These are phyloP conservation scores for Sugiyamaella novakii DNA, from an alignment of 1,139 yeast genomes.

Conservation along the genomic window DNA sequence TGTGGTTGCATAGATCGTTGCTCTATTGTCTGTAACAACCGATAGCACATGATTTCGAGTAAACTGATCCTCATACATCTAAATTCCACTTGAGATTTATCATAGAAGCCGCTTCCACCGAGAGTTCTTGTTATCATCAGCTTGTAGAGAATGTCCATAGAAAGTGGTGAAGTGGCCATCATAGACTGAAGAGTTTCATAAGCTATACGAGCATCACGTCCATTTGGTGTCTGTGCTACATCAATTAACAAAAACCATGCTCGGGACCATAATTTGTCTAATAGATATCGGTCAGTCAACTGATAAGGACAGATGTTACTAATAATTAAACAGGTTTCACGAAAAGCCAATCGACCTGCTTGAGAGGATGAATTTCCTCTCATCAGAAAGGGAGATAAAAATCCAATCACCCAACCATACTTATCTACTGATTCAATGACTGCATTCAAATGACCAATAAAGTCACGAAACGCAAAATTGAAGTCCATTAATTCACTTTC, in stretches of 20 bases:
- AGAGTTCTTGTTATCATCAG: slow-evolving; percentile 27
- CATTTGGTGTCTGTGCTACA: slow-evolving; percentile 23
- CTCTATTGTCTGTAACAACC: slow-evolving; percentile 16
- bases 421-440: slow-evolving; percentile 29
- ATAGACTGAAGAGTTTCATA: slow-evolving; percentile 31
- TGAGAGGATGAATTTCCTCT: slow-evolving; percentile 19
- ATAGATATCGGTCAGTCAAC: slow-evolving; percentile 20
- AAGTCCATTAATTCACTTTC: slow-evolving; percentile 25
- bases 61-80: slow-evolving; percentile 30
- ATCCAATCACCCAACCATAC: slow-evolving; percentile 27
- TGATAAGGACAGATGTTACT: slow-evolving; percentile 15
- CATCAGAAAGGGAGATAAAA: slow-evolving; percentile 30
- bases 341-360: slow-evolving; percentile 14
- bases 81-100: slow-evolving; percentile 21
- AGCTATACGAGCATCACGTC: slow-evolving; percentile 25
- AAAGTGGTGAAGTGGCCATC: slow-evolving; percentile 20
- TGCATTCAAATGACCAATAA: slow-evolving; percentile 34
- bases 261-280: slow-evolving; percentile 20
- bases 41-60: slow-evolving; percentile 21
- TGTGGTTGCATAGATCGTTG: slow-evolving; percentile 2
- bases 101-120: slow-evolving; percentile 21
- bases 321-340: slow-evolving; percentile 17
- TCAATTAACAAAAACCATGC: slow-evolving; percentile 35
- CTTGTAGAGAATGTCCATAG: slow-evolving; percentile 24
- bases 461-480: slow-evolving; percentile 37